Evolutionary conservation across 345 rosid species (phyloP), one percentile per base, ranked within the genome.

Genomic region (Citrus glauca): DNA sequence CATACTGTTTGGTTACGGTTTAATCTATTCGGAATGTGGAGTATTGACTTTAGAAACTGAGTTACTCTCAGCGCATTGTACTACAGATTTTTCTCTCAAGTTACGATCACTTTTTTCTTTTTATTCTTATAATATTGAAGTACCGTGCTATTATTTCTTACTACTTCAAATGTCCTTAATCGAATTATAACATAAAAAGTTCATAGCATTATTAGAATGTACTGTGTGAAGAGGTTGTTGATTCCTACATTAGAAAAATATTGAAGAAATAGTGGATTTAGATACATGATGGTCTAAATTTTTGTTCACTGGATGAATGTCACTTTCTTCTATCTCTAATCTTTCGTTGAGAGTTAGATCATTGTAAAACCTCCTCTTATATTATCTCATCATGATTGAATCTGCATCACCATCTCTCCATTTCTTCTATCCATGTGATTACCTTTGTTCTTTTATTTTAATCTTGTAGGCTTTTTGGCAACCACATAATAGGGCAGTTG

Each of bases 401-500:
- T 72, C 27, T 5, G 35, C 22, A 7, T 59, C 55, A 32, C 35
- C 6, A 28, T 17, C 38, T 28, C 17, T 50, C 14, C 7, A 11
- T 50, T 38, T 50, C 22, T 28, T 5, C 19, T 48, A 37, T 17
- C n/a, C 35, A 63, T 33, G 66, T 5, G 45, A 35, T 40, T 66
- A 13, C 8, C 27, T 66, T 56, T 57, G 40, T 50, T 50, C 22
- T 11, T 59, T 16, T 40, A 30, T 66, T 64, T 57, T 24, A 57
- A 66, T 50, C 55, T 25, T 85, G 74, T 88, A 93, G 99, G 87
- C 97, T 75, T 95, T 79, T 85, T 95, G 99, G 97, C 98, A 95
- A 80, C 98, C 99, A 30, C 99, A 95, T 87, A 95, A 95, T n/a
- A 92, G 99, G 82, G 91, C 98, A 71, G 90, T 95, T 70, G 98